Base-by-base conservation (phyloP, 768 basidiomycete species). In the Cystobasidium ongulense region DNA sequence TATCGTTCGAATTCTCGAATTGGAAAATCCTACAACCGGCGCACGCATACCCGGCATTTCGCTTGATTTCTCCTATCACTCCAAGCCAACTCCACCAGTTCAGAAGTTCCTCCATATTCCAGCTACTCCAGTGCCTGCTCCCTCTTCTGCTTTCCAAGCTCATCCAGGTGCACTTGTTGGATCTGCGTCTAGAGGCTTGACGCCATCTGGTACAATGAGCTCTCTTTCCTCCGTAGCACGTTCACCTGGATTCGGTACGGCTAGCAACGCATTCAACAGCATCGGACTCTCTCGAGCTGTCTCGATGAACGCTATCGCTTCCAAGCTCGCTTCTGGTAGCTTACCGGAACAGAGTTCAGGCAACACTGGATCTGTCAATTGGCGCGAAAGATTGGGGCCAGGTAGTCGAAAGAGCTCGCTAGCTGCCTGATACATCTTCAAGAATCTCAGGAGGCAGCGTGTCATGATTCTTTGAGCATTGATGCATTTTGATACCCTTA, bases 11-110 rank as follows among this genome's bases (percentile, higher is more conserved):
- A 80, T 90, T 25, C 84, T 96, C 79, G 91, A 91, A 77, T 83
- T 95, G 27, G 89, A 88, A 85, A 94, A 18, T 91, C 95, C 81
- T 94, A 93, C 83, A 91, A 94, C 85, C 91, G 91, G 79, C 4
- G 57, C 52, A 68, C 64, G 38, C 21, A 25, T 70, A 23, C 17
- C 65, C 63, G 77, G 71, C 50, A 39, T 0, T 41, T 38, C 36
- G 29, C 54, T 43, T 29, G 29, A 21, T 64, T 41, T 62, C 50
- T 53, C 27, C 7, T 92, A 87, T 77, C 91, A 93, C 79, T 90
- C 87, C n/a, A 91, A 92, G 68, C 90, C 92, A 77, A 85, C 89
- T 33, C 91, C 91, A 0, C 84, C 86, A 4, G 86, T 87, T 0
- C 89, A 89, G 82, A 91, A 90, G 80, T 93, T 91, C 82, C 82